Conservation (phyloP, 2,329 filamentous ascomycete species). For the Cladosporium sp. region DNA sequence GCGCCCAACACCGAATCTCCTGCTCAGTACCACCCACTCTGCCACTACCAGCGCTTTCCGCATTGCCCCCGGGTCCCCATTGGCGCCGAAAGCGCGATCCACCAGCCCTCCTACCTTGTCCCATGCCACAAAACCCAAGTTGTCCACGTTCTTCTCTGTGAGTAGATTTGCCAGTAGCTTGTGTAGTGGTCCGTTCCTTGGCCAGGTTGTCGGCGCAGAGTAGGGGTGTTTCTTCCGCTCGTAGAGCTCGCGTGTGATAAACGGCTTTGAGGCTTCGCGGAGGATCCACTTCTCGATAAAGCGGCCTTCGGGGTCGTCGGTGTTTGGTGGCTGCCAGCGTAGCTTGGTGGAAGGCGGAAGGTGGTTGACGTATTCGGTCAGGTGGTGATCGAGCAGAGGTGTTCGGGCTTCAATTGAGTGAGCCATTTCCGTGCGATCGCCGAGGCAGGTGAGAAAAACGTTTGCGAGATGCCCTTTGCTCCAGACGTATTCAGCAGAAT, state of each 20-base stretch:
- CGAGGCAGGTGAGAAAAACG: slow-evolving; percentile 37
- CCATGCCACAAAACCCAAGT: slow-evolving; percentile 32
- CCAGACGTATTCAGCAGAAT: slow-evolving; percentile 35
- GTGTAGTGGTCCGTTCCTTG: slow-evolving; percentile 40
- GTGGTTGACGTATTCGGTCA: slow-evolving; percentile 35
- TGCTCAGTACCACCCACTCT: slow-evolving; percentile 40
- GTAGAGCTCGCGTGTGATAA: slow-evolving; percentile 48
- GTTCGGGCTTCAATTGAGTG: slow-evolving; percentile 36
- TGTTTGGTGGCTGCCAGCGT: slow-evolving; percentile 19
- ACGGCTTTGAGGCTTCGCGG: slow-evolving; percentile 45
- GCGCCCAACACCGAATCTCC: slow-evolving; percentile 37
- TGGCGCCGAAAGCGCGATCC: slow-evolving; percentile 35
- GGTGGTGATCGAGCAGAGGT: slow-evolving; percentile 36
- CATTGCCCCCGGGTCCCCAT: slow-evolving; percentile 29
- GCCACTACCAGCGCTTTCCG: slow-evolving; percentile 35
- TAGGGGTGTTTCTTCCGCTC: slow-evolving; percentile 45
- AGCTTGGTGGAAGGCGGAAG: slow-evolving; percentile 35
- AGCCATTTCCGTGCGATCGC: slow-evolving; percentile 43
- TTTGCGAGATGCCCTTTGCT: slow-evolving; percentile 33
- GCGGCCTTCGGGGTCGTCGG: slow-evolving; percentile 9
- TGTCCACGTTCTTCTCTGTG: slow-evolving; percentile 25
- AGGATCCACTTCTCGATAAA: slow-evolving; percentile 48
- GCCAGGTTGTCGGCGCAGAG: slow-evolving; percentile 40
- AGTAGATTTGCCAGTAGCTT: slow-evolving; percentile 26
- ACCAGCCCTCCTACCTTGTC: slow-evolving; percentile 30